Percentiles rank a stretch among this genome's conserved stretches.
Evolutionary conservation across 768 basidiomycete genomes (phyloP).

Genomic region (Galerina marginata): DNA sequence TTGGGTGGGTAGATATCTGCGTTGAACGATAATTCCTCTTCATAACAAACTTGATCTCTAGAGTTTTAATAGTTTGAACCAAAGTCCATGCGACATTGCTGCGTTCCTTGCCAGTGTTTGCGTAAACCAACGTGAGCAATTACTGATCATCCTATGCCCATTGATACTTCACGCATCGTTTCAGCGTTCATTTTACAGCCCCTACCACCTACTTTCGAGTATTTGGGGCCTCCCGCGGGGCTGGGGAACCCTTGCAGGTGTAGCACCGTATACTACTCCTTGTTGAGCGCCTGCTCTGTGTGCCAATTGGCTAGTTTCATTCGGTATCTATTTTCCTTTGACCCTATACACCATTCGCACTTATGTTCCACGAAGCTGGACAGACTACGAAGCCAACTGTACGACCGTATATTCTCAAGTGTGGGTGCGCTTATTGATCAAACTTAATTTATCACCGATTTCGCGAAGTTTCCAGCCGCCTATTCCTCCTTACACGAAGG

Average conservation of each 20-base stretch:
- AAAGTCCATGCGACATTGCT: slow-evolving; percentile 2
- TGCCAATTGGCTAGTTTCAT: background rate
- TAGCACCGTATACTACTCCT: slow-evolving; percentile 1
- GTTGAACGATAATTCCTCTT: too few species aligned
- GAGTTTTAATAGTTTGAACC: background rate
- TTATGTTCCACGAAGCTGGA: background rate
- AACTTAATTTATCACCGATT: background rate
- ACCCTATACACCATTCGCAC: background rate
- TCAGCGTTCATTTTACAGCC: background rate
- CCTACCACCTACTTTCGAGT: background rate
- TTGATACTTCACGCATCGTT: background rate
- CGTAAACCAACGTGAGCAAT: background rate
- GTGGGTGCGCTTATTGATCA: background rate
- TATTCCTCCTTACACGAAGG: slow-evolving; percentile 1
- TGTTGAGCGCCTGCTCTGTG: background rate
- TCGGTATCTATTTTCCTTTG: background rate
- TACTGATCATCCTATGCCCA: background rate
- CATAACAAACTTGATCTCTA: background rate
- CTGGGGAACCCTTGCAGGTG: background rate
- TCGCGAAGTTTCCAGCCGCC: background rate
- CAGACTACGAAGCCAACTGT: background rate
- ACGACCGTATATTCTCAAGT: background rate
- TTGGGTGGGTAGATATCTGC: too few species aligned
- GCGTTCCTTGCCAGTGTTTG: background rate
- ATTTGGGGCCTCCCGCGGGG: background rate